Evolutionary conservation across 163 green algal species (phyloP).

Genomic region (Scenedesmus sp.): DNA sequence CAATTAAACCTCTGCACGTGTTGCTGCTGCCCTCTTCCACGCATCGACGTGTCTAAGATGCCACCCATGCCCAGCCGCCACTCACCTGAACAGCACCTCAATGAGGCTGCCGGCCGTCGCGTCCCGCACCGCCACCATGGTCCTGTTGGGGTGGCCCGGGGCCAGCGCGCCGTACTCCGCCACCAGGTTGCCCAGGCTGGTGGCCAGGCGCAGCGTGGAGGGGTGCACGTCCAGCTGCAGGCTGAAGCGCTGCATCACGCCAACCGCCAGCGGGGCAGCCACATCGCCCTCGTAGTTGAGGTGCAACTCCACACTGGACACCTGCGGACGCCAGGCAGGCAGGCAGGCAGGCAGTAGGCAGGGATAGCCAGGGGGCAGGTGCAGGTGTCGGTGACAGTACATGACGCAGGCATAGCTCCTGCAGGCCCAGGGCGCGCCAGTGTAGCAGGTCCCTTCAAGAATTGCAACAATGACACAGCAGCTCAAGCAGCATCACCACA

Average conservation of each 20-base stretch:
- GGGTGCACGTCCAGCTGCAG: constrained; percentile 67
- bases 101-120: constrained; percentile 71
- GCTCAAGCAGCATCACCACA: not conserved
- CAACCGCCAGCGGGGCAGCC: constrained; percentile 37
- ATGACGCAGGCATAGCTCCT: not conserved
- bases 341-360: not conserved
- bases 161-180: constrained; percentile 52
- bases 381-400: not conserved
- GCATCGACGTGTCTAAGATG: not conserved
- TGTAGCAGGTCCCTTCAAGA: too few relatives aligned
- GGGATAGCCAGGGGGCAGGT: not conserved
- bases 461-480: not conserved
- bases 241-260: constrained; percentile 54
- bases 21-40: not conserved
- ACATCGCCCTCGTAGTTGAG: constrained; percentile 54
- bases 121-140: constrained; percentile 64
- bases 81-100: constrained; percentile 47
- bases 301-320: constrained; percentile 64
- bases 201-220: constrained; percentile 45
- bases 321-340: not conserved
- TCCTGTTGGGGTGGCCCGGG: constrained; percentile 51
- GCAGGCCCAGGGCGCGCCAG: too few relatives aligned
- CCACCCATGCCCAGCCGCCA: not conserved
- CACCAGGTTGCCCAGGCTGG: constrained; percentile 58
- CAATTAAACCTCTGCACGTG: not conserved